These are phyloP conservation scores for Cyclotella distinguenda DNA, from an alignment of 108 stramenopile genomes.

Conservation along the genomic window DNA sequence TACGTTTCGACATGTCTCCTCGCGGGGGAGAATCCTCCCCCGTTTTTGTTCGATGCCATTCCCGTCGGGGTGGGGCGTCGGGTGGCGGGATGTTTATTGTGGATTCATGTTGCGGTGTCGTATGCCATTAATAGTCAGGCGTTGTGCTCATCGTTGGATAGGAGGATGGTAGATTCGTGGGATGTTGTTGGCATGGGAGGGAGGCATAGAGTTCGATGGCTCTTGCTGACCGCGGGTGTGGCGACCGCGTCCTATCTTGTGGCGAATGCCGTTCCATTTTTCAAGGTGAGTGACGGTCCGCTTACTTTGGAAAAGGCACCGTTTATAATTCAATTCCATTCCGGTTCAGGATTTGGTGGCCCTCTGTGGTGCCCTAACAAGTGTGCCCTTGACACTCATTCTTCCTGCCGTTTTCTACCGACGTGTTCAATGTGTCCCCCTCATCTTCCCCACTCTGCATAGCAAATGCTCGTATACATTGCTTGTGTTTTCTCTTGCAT, in stretches of 20 bases:
- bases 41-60: constrained; percentile 75
- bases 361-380: constrained; percentile 67
- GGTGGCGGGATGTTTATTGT: constrained; percentile 64
- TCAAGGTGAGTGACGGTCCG: constrained; percentile 35
- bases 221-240: constrained; percentile 48
- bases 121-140: constrained; percentile 82
- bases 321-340: not conserved
- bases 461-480: constrained; percentile 35
- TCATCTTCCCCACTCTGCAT: constrained; percentile 25
- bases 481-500: constrained; percentile 48
- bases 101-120: constrained; percentile 71
- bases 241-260: constrained; percentile 54
- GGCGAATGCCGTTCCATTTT: constrained; percentile 70
- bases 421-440: constrained; percentile 27
- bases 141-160: constrained; percentile 70
- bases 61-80: constrained; percentile 37
- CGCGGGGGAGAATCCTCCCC: constrained; percentile 66
- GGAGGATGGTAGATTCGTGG: constrained; percentile 43
- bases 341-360: constrained; percentile 56
- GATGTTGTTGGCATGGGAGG: constrained; percentile 9
- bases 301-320: not conserved
- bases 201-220: constrained; percentile 50
- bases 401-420: constrained; percentile 67
- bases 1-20: constrained; percentile 56
- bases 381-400: constrained; percentile 62